These are phyloP conservation scores for Trametes cubensis DNA, from an alignment of 768 basidiomycete species.

Conservation along the genomic window DNA sequence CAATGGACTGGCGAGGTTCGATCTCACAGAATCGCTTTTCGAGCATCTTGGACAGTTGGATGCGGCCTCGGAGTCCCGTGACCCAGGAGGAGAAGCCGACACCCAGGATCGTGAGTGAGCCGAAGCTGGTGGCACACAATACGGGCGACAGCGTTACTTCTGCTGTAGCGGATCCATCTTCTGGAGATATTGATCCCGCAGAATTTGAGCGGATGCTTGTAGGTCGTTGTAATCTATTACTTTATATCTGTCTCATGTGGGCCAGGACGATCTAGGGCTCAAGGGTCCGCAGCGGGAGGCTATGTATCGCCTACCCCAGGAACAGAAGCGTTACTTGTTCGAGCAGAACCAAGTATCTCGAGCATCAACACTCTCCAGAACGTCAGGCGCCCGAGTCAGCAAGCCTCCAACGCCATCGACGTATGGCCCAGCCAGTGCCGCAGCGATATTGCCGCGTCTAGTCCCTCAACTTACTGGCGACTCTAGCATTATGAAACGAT, in stretches of 20 bases:
- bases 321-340: conserved; percentile 70
- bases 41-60: conserved; percentile 68
- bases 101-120: conserved; percentile 71
- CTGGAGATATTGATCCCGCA: conserved; percentile 30
- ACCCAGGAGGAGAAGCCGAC: conserved; percentile 39
- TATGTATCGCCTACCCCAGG: conserved; percentile 61
- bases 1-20: conserved; percentile 55
- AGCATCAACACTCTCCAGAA: conserved; percentile 37
- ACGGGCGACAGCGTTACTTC: conserved; percentile 35
- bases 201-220: conserved; percentile 76
- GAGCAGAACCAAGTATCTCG: conserved; percentile 54
- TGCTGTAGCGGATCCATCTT: conserved; percentile 16
- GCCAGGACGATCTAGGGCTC: conserved; percentile 70
- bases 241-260: conserved; percentile 5
- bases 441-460: conserved; percentile 62
- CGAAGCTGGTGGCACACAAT: conserved; percentile 55
- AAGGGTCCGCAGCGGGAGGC: conserved; percentile 67
- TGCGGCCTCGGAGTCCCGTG: conserved; percentile 46
- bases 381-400: conserved; percentile 31
- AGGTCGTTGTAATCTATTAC: conserved; percentile 27
- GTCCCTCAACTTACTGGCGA: conserved; percentile 80
- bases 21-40: conserved; percentile 63
- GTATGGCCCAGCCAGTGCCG: conserved; percentile 61
- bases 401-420: conserved; percentile 42
- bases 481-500: conserved; percentile 63